Base-by-base conservation (phyloP, 169 alveolate species). In the Neospora caninum region DNA sequence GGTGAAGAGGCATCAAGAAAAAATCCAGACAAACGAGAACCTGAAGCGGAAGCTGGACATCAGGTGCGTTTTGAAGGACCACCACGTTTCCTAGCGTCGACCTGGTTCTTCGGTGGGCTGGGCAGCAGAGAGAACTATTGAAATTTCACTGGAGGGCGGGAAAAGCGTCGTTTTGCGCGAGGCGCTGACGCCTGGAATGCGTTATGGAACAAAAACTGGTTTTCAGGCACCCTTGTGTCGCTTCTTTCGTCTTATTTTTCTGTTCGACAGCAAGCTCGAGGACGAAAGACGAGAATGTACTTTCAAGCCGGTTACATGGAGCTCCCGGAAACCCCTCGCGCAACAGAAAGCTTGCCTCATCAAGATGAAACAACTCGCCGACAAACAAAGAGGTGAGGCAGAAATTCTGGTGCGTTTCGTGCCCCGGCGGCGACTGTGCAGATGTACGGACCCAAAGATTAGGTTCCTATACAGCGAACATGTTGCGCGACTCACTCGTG, bases 281-380 rank as follows among this genome's bases (percentile, higher is more conserved):
- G 89, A 82, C 67, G 89, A 82, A 31, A 29, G 89, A 13, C 22
- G 89, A 22, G 89, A 82, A 31, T 82, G 89, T 67, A 82, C 89
- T 9, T 82, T 82, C 89, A 82, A 82, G 67, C 89, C 89, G 39
- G 89, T 82, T 31, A 82, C 89, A 49, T 41, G 89, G 89, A 82
- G 89, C 67, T 42, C 67, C 16, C 89, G 89, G 43, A 82, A 82
- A 67, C 64, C 89, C 64, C 64, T 82, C 22, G 67, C 41, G 2
- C 69, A 82, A 31, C 89, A 82, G 89, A 82, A 41, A 31, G 9
- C 69, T 0, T 42, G 67, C 89, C 89, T 82, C 13, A 13, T 43
- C 53, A 82, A 82, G 89, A 22, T 82, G 38, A 29, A 82, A 67
- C 69, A 38, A 18, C 64, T 82, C 67, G 38, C 89, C 36, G 89